phyloP scores from a whole-genome alignment of 2,329 filamentous ascomycete genomes.

The Colletotrichum karsti region DNA sequence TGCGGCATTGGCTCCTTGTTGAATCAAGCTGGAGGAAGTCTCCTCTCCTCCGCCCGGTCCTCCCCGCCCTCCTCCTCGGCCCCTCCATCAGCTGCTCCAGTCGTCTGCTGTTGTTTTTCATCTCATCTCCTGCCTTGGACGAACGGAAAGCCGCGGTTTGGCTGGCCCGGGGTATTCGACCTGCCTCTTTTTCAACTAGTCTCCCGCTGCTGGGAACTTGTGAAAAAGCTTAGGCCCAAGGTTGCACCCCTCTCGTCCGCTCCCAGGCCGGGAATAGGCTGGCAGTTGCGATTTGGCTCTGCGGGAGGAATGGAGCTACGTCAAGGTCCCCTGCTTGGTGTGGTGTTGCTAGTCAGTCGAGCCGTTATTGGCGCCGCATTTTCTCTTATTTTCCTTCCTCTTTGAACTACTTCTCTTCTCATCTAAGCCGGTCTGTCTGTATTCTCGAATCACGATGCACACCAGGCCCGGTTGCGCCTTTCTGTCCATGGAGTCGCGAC shows the following conservation, averaged over 20 bases:
- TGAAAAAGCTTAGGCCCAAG: conserved; percentile 16
- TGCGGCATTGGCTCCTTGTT: not conserved
- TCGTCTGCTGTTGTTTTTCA: not conserved
- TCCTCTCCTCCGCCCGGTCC: not conserved
- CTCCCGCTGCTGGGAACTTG: not conserved
- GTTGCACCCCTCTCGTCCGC: not conserved
- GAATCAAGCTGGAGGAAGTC: not conserved
- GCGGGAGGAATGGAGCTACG: not conserved
- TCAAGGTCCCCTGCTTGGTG: not conserved
- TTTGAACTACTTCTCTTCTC: not conserved
- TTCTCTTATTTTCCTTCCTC: not conserved
- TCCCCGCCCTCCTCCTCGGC: not conserved
- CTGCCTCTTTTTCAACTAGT: conserved; percentile 27
- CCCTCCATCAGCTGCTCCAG: not conserved
- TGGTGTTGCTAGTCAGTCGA: not conserved
- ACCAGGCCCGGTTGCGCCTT: not conserved
- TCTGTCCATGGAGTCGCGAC: conserved; percentile 2
- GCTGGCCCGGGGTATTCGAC: not conserved
- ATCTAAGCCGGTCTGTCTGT: not conserved
- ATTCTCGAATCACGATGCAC: conserved; percentile 11
- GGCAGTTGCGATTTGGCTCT: not conserved
- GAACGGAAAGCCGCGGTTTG: not conserved
- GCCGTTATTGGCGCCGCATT: not conserved
- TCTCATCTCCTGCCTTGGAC: conserved; percentile 4
- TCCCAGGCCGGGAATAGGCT: not conserved